Evolutionary conservation across 169 alveolate species (phyloP).

Genomic region (Theileria equi): DNA sequence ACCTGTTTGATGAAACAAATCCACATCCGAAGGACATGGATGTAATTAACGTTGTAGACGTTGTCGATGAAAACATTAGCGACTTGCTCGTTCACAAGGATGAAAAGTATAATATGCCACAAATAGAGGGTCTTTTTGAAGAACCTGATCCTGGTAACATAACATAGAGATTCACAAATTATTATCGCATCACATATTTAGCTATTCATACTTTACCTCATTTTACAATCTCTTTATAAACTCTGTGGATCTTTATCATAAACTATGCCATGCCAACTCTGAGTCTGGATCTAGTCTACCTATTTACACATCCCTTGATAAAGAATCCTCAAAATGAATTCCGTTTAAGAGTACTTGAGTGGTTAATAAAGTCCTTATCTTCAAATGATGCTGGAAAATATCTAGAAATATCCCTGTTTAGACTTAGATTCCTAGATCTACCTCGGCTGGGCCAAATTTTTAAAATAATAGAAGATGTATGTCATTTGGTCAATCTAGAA

Average conservation of each 20-base stretch:
- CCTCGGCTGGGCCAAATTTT: background rate
- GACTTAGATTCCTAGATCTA: conserved; percentile 18
- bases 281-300: conserved; percentile 22
- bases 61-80: background rate
- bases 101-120: no score
- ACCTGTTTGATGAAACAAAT: conserved; percentile 15
- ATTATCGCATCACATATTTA: background rate
- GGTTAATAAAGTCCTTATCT: conserved; percentile 5
- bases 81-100: no score
- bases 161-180: background rate
- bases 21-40: conserved; percentile 10
- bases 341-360: conserved; percentile 13
- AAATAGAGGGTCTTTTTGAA: no score
- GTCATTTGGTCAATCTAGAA: conserved; percentile 15
- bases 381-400: background rate
- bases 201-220: background rate
- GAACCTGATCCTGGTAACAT: background rate
- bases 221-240: background rate
- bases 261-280: background rate
- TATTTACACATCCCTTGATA: conserved; percentile 37
- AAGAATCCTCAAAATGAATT: conserved; percentile 35
- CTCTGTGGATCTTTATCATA: background rate
- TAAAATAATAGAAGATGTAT: conserved; percentile 22
- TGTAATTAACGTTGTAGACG: background rate
- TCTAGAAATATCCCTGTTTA: background rate